Evolutionary conservation across 140 eudicot genomes (phyloP).

Genomic region (Cichorium intybus): DNA sequence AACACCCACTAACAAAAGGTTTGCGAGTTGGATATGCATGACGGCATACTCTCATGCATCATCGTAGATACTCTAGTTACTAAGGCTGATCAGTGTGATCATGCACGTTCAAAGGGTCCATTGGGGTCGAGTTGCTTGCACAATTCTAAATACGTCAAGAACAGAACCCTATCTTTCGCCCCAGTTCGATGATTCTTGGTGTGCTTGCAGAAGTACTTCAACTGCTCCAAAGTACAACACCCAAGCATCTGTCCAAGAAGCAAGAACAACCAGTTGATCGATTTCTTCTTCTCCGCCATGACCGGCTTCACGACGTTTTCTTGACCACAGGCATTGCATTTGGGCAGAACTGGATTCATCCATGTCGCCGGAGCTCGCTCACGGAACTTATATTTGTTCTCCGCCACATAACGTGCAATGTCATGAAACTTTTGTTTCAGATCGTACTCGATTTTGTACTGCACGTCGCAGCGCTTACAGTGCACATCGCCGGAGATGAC

Average conservation of each 20-base stretch:
- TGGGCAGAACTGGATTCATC: slow-evolving; percentile 38
- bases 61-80: neutral
- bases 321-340: slow-evolving; percentile 40
- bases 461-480: slow-evolving; percentile 54
- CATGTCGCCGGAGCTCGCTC: slow-evolving; percentile 48
- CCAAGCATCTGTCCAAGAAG: slow-evolving; percentile 67
- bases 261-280: slow-evolving; percentile 73
- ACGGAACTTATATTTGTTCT: slow-evolving; percentile 21
- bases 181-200: slow-evolving; percentile 79
- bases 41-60: neutral
- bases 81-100: neutral
- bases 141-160: slow-evolving; percentile 47
- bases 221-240: slow-evolving; percentile 54
- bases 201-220: slow-evolving; percentile 72
- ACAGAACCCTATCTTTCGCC: slow-evolving; percentile 69
- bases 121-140: slow-evolving; percentile 62
- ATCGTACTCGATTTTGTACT: slow-evolving; percentile 32
- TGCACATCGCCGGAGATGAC: slow-evolving; percentile 51
- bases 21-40: neutral
- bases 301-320: slow-evolving; percentile 45
- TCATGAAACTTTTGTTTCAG: slow-evolving; percentile 32
- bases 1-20: neutral
- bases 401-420: slow-evolving; percentile 20
- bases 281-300: slow-evolving; percentile 38
- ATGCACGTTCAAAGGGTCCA: slow-evolving; percentile 43